Evolutionary conservation across 2,329 filamentous ascomycete genomes (phyloP).

Genomic region (Helminthosporium solani): DNA sequence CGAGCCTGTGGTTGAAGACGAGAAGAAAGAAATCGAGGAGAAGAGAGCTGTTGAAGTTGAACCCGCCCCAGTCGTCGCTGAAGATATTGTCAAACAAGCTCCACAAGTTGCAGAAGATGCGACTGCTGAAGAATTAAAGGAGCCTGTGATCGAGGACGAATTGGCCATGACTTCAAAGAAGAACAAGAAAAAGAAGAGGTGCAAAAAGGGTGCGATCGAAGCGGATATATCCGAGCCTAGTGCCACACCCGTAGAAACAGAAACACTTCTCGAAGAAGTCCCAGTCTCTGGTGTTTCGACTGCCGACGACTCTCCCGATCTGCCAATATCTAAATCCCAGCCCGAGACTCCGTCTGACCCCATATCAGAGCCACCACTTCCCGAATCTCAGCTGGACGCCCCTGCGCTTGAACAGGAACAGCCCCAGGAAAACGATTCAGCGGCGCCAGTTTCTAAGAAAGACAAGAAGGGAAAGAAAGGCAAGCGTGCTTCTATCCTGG

Average conservation of each 20-base stretch:
- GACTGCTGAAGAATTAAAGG: not conserved
- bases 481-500: slow-evolving; percentile 8
- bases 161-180: slow-evolving; percentile 11
- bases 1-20: slow-evolving; percentile 1
- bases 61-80: not conserved
- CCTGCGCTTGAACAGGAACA: slow-evolving; percentile 1
- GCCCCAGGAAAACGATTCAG: slow-evolving; percentile 7
- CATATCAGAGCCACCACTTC: not conserved
- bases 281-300: not conserved
- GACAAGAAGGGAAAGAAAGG: slow-evolving; percentile 13
- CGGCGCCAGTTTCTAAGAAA: slow-evolving; percentile 6
- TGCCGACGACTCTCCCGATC: slow-evolving; percentile 1
- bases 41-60: not conserved
- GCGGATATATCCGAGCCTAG: not conserved
- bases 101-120: not conserved
- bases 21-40: slow-evolving; percentile 10
- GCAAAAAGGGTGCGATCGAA: not conserved
- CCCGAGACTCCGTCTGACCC: not conserved
- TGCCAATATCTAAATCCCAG: not conserved
- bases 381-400: not conserved
- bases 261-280: not conserved
- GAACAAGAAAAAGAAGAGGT: slow-evolving; percentile 11
- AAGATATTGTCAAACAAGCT: not conserved
- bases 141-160: slow-evolving; percentile 3
- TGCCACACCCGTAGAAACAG: not conserved